Evolutionary conservation across 2,329 filamentous ascomycete species (phyloP).

Genomic region (Aureobasidium leucospermi): DNA sequence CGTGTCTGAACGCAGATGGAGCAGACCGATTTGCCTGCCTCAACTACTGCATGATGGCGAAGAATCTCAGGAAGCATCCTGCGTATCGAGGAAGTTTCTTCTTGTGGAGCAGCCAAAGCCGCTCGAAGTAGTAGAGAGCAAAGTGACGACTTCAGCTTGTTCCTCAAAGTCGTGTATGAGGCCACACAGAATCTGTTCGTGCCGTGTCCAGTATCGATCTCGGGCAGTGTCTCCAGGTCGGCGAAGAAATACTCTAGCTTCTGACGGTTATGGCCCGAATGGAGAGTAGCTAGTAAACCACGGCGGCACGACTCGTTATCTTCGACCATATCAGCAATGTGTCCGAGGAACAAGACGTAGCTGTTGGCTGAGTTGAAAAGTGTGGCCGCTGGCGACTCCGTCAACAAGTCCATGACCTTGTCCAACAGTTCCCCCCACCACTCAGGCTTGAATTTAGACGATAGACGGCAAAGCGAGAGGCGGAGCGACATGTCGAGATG

Average conservation of each 20-base stretch:
- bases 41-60: conserved; percentile 16
- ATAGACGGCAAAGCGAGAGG: conserved; percentile 1
- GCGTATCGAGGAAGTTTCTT: conserved; percentile 9
- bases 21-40: neutral
- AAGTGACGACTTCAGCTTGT: conserved; percentile 2
- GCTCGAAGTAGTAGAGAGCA: conserved; percentile 13
- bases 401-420: conserved; percentile 2
- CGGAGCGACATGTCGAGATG: conserved; percentile 13
- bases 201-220: neutral
- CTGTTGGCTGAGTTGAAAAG: conserved; percentile 3
- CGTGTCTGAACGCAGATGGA: neutral
- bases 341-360: neutral
- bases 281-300: neutral
- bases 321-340: conserved; percentile 1
- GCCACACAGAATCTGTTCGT: neutral
- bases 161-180: neutral
- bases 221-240: neutral
- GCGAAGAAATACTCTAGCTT: conserved; percentile 5
- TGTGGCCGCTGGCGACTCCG: neutral
- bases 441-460: neutral
- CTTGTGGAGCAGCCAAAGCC: conserved; percentile 10
- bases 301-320: neutral
- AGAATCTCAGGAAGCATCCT: conserved; percentile 1
- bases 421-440: conserved; percentile 3
- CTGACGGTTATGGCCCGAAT: neutral